Evolutionary conservation across 2,329 filamentous ascomycete species (phyloP).

Genomic region (Sclerotinia subarctica): DNA sequence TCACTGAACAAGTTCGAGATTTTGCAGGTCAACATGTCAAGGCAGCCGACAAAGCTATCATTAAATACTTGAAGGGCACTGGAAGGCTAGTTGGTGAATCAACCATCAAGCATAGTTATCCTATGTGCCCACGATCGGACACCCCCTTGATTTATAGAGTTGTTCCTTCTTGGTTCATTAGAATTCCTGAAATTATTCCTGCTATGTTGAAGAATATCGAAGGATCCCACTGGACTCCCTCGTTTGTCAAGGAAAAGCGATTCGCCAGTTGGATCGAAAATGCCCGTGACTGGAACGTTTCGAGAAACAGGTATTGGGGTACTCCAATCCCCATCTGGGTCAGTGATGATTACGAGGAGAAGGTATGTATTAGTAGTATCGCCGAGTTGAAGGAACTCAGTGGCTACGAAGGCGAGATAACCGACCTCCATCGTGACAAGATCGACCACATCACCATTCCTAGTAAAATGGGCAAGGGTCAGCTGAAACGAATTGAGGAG

Average conservation of each 20-base stretch:
- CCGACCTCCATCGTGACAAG: slow-evolving; percentile 86
- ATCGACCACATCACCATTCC: slow-evolving; percentile 94
- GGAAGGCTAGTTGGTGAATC: slow-evolving; percentile 80
- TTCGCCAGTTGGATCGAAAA: slow-evolving; percentile 91
- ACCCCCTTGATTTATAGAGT: slow-evolving; percentile 90
- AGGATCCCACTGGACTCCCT: slow-evolving; percentile 86
- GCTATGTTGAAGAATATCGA: slow-evolving; percentile 90
- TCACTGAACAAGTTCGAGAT: slow-evolving; percentile 72
- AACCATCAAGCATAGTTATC: slow-evolving; percentile 86
- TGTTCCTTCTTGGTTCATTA: slow-evolving; percentile 93
- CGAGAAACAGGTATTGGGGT: slow-evolving; percentile 91
- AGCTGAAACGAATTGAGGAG: slow-evolving; percentile 76
- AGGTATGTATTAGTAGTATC: slow-evolving; percentile 81
- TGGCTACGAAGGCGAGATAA: slow-evolving; percentile 79
- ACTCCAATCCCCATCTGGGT: slow-evolving; percentile 91
- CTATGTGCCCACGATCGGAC: slow-evolving; percentile 92
- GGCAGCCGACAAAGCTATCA: slow-evolving; percentile 86
- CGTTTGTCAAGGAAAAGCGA: slow-evolving; percentile 83
- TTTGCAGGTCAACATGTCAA: slow-evolving; percentile 89
- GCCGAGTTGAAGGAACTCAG: slow-evolving; percentile 81
- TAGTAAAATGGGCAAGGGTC: slow-evolving; percentile 80
- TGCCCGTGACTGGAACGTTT: slow-evolving; percentile 93
- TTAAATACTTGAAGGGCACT: slow-evolving; percentile 77
- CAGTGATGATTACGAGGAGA: slow-evolving; percentile 82
- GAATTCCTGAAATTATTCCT: slow-evolving; percentile 77